Conservation (phyloP, 495 filamentous ascomycete species). For the Talaromyces adpressus region DNA sequence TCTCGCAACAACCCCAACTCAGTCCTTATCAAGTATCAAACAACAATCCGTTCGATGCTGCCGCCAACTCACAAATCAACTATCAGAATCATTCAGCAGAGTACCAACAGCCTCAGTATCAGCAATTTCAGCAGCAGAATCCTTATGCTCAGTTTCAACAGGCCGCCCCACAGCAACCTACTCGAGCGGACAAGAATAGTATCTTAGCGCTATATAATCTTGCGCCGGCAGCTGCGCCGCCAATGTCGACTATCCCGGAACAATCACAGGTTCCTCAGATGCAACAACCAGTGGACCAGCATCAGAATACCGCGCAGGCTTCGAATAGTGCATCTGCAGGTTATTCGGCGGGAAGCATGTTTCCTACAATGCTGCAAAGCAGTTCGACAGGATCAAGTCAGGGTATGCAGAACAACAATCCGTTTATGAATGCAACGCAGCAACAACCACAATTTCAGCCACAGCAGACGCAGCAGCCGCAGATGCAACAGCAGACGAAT, state of each 20-base stretch:
- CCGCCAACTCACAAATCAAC: conserved; percentile 19
- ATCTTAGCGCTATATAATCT: conserved; percentile 86
- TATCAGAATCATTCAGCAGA: conserved; percentile 16
- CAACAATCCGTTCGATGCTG: conserved; percentile 27
- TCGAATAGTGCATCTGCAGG: conserved; percentile 1
- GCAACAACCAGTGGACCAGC: conserved; percentile 3
- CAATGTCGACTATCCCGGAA: conserved; percentile 25
- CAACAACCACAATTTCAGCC: conserved; percentile 15
- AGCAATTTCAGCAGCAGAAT: conserved; percentile 14
- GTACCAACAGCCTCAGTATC: conserved; percentile 19
- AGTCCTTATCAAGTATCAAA: conserved; percentile 22
- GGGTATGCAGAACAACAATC: conserved; percentile 24
- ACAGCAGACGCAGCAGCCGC: conserved; percentile 1
- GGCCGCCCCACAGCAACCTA: conserved; percentile 33
- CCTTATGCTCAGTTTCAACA: conserved; percentile 30
- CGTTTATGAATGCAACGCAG: conserved; percentile 23
- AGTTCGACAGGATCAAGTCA: conserved; percentile 23
- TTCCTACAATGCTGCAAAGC: conserved; percentile 20
- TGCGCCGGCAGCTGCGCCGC: conserved; percentile 58
- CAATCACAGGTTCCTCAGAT: conserved; percentile 23
- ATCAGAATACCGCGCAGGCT: neutral
- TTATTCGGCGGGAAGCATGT: conserved; percentile 16
- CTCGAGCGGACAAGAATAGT: conserved; percentile 64
- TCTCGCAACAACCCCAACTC: conserved; percentile 24
- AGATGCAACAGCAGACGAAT: conserved; percentile 12